A percentile compares a stretch with the other conserved stretches of the same genome.
Evolutionary conservation across 768 basidiomycete genomes (phyloP).

Genomic region (Trametes punicea): DNA sequence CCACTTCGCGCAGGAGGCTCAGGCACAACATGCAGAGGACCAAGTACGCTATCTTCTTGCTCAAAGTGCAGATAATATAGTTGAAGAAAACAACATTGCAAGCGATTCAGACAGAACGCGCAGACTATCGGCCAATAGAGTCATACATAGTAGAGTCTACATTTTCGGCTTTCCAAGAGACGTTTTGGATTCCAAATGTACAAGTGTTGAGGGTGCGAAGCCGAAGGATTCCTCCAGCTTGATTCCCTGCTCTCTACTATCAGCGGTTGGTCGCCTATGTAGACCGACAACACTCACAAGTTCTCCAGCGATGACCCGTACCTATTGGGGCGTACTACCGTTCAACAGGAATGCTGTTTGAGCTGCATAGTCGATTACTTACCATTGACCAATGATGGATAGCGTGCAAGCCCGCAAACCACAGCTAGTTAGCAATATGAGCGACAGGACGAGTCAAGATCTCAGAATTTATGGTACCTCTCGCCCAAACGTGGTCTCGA

Average conservation of each 20-base stretch:
- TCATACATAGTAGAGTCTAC: conserved; percentile 26
- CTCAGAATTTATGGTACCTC: conserved; percentile 46
- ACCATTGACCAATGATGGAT: conserved; percentile 94
- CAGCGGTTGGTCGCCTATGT: neutral
- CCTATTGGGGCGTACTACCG: conserved; percentile 37
- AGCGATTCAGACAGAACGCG: no score
- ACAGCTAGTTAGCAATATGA: conserved; percentile 47
- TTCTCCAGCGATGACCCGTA: conserved; percentile 83
- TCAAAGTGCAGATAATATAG: no score
- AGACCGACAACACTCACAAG: conserved; percentile 44
- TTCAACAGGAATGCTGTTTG: conserved; percentile 7
- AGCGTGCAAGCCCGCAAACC: conserved; percentile 84
- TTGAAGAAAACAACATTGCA: neutral
- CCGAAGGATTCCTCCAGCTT: conserved; percentile 74
- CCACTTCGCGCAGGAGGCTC: no score
- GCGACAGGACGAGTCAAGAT: conserved; percentile 3
- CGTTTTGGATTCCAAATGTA: conserved; percentile 57
- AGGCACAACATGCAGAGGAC: no score
- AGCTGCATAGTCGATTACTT: conserved; percentile 23
- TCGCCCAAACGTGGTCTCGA: conserved; percentile 78
- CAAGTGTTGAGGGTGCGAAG: conserved; percentile 81
- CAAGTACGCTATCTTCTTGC: no score
- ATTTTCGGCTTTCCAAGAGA: conserved; percentile 66
- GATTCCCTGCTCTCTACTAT: conserved; percentile 46
- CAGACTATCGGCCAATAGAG: no score